Evolutionary conservation across 169 alveolate species (phyloP).

Genomic region (Neospora caninum): DNA sequence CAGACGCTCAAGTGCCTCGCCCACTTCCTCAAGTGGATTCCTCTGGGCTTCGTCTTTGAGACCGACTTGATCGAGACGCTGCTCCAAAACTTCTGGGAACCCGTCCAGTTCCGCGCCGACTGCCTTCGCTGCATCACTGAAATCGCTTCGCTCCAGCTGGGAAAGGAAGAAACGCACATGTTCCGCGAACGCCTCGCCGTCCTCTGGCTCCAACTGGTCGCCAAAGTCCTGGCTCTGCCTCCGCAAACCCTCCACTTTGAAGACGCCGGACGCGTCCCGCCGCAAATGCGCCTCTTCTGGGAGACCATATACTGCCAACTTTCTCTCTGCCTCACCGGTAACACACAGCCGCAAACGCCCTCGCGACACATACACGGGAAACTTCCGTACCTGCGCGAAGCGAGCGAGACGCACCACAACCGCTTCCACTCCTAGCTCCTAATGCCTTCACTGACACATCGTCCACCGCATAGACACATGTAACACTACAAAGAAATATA

Average conservation of each 20-base stretch:
- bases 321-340: slow-evolving; percentile 69
- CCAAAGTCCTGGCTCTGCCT: slow-evolving; percentile 81
- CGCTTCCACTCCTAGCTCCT: too few relatives aligned
- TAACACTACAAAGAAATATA: neutral
- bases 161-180: slow-evolving; percentile 75
- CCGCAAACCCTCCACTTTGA: slow-evolving; percentile 80
- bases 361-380: neutral
- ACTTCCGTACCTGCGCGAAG: too few relatives aligned
- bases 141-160: slow-evolving; percentile 85
- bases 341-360: neutral
- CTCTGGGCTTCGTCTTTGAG: slow-evolving; percentile 92
- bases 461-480: too few relatives aligned
- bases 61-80: slow-evolving; percentile 81
- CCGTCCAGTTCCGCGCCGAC: slow-evolving; percentile 88
- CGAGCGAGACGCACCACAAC: too few relatives aligned
- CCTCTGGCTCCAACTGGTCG: slow-evolving; percentile 84
- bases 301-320: slow-evolving; percentile 64
- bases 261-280: slow-evolving; percentile 77
- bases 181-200: slow-evolving; percentile 76
- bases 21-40: slow-evolving; percentile 95
- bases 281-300: slow-evolving; percentile 70
- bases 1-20: slow-evolving; percentile 92
- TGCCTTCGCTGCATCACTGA: slow-evolving; percentile 93
- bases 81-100: slow-evolving; percentile 91
- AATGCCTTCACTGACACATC: too few relatives aligned